phyloP scores from a whole-genome alignment of 768 basidiomycete genomes.

The Macrolepiota albuminosa region DNA sequence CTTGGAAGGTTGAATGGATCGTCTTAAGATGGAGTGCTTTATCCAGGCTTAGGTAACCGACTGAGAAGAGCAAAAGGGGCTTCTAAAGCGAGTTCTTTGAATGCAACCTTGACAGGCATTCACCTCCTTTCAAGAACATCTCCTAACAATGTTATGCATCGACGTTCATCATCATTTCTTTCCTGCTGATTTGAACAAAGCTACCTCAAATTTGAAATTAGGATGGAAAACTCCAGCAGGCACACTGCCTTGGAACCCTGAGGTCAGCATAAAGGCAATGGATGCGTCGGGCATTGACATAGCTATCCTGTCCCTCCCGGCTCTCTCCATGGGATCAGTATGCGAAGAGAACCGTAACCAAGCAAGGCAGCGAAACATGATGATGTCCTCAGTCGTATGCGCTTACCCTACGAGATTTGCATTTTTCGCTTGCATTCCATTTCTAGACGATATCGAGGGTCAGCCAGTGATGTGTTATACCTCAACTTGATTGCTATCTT shows the following conservation, averaged over 20 bases:
- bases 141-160: slow-evolving; percentile 27
- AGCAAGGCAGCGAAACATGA: slow-evolving; percentile 44
- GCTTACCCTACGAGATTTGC: slow-evolving; percentile 55
- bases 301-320: slow-evolving; percentile 65
- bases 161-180: slow-evolving; percentile 83
- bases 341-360: slow-evolving; percentile 34
- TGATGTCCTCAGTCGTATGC: slow-evolving; percentile 42
- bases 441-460: slow-evolving; percentile 61
- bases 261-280: slow-evolving; percentile 60
- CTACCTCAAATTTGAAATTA: slow-evolving; percentile 34
- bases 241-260: slow-evolving; percentile 62
- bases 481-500: background rate
- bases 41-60: background rate
- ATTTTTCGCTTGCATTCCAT: slow-evolving; percentile 65
- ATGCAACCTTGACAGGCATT: too few species aligned
- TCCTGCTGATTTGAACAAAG: slow-evolving; percentile 46
- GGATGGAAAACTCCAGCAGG: slow-evolving; percentile 63
- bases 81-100: too few species aligned
- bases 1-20: background rate
- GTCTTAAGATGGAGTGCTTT: background rate
- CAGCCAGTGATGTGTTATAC: background rate
- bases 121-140: background rate
- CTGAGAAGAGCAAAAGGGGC: too few species aligned
- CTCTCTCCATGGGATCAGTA: slow-evolving; percentile 36
- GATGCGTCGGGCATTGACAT: slow-evolving; percentile 50